A percentile compares a stretch with the other conserved stretches of the same genome.
Conservation (phyloP, 805 yeast species). For the Schizosaccharomyces cryophilus region DNA sequence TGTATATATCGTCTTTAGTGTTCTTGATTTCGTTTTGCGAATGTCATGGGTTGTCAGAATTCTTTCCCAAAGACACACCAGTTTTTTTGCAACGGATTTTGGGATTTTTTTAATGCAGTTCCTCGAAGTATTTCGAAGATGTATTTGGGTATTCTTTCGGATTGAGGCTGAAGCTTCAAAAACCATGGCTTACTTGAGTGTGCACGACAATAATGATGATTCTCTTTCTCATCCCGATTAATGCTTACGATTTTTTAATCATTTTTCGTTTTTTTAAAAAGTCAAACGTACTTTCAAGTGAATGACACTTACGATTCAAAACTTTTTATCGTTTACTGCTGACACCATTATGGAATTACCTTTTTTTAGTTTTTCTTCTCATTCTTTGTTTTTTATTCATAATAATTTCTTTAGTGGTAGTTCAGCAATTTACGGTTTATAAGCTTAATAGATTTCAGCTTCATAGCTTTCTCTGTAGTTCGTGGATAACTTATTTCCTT, state of each 20-base stretch:
- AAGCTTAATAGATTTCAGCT: no score
- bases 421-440: no score
- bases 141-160: slow-evolving; percentile 63
- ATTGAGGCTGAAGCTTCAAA: slow-evolving; percentile 22
- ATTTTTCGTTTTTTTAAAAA: background rate
- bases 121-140: slow-evolving; percentile 1
- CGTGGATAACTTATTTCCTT: no score
- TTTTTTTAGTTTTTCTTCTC: no score
- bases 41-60: slow-evolving; percentile 52
- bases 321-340: no score
- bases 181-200: background rate
- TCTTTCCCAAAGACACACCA: slow-evolving; percentile 14
- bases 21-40: slow-evolving; percentile 38
- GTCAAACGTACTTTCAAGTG: no score
- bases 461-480: no score
- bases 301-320: no score
- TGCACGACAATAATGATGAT: background rate
- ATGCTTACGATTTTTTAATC: background rate
- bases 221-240: background rate
- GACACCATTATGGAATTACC: no score
- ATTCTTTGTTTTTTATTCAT: no score
- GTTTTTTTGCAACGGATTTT: slow-evolving; percentile 17
- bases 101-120: slow-evolving; percentile 28
- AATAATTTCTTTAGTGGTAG: no score
- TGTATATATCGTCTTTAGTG: slow-evolving; percentile 32